Percentiles rank a stretch among this genome's conserved stretches.
phyloP scores from a whole-genome alignment of 495 filamentous ascomycete genomes.

The Annulohypoxylon maeteangense region DNA sequence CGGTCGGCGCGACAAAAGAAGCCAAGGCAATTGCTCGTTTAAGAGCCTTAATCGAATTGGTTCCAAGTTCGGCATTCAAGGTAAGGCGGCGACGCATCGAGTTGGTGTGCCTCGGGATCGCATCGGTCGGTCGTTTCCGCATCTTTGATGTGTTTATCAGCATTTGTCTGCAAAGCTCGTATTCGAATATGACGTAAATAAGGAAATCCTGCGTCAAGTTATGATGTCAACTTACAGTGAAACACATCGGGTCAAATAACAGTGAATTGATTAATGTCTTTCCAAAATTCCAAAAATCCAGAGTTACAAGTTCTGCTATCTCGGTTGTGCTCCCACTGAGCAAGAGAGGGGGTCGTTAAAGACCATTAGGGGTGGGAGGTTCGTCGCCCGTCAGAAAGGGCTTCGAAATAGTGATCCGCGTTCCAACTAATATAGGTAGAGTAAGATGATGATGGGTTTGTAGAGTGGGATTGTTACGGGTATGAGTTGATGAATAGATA shows the following conservation, averaged over 20 bases:
- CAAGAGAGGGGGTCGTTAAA: constrained; percentile 16
- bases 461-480: not conserved
- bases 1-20: constrained; percentile 42
- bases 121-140: constrained; percentile 26
- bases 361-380: constrained; percentile 26
- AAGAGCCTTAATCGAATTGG: constrained; percentile 45
- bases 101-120: constrained; percentile 21
- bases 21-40: constrained; percentile 46
- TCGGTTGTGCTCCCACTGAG: constrained; percentile 22
- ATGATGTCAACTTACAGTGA: constrained; percentile 28
- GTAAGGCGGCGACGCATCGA: constrained; percentile 42
- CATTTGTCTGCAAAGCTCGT: not conserved
- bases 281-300: not conserved
- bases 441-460: constrained; percentile 7
- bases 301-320: constrained; percentile 3
- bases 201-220: not conserved
- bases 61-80: constrained; percentile 39
- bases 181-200: constrained; percentile 5
- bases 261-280: not conserved
- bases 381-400: constrained; percentile 5
- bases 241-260: constrained; percentile 21
- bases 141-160: constrained; percentile 31
- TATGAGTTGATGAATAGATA: not conserved
- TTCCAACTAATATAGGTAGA: not conserved
- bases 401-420: constrained; percentile 10